Conservation (phyloP, 495 filamentous ascomycete genomes). For the Stereocaulon alpinum region DNA sequence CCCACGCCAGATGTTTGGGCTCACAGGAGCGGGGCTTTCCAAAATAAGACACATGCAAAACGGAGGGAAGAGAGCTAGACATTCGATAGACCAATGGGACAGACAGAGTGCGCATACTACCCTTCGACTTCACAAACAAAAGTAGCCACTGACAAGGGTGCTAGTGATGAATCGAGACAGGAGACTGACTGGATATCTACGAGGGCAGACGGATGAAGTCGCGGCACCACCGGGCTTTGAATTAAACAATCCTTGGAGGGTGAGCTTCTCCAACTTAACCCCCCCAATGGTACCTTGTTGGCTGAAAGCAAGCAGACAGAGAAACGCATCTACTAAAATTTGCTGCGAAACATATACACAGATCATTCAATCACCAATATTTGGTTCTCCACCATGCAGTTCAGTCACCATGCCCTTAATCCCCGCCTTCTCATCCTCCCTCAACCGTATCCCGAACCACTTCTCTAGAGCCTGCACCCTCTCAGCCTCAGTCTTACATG, state of each 20-base stretch:
- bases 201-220: constrained; percentile 77
- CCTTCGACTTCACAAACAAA: background rate
- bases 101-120: constrained; percentile 47
- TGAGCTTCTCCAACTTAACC: constrained; percentile 26
- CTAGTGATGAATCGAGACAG: constrained; percentile 95
- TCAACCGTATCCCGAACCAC: constrained; percentile 40
- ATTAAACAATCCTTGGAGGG: constrained; percentile 91
- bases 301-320: constrained; percentile 8
- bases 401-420: constrained; percentile 37
- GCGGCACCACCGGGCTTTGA: constrained; percentile 82
- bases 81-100: constrained; percentile 88
- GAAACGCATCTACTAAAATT: constrained; percentile 6
- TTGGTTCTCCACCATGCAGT: constrained; percentile 21
- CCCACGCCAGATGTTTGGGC: constrained; percentile 72
- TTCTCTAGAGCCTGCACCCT: constrained; percentile 38
- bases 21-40: constrained; percentile 66
- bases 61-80: constrained; percentile 75
- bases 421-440: constrained; percentile 35
- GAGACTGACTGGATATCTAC: constrained; percentile 70
- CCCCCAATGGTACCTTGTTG: too few species aligned
- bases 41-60: constrained; percentile 69
- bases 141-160: constrained; percentile 27
- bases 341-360: background rate
- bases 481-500: constrained; percentile 41
- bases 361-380: background rate